These are phyloP conservation scores for Tetradesmus lagerheimii DNA, from an alignment of 139 green algal species.

Conservation along the genomic window DNA sequence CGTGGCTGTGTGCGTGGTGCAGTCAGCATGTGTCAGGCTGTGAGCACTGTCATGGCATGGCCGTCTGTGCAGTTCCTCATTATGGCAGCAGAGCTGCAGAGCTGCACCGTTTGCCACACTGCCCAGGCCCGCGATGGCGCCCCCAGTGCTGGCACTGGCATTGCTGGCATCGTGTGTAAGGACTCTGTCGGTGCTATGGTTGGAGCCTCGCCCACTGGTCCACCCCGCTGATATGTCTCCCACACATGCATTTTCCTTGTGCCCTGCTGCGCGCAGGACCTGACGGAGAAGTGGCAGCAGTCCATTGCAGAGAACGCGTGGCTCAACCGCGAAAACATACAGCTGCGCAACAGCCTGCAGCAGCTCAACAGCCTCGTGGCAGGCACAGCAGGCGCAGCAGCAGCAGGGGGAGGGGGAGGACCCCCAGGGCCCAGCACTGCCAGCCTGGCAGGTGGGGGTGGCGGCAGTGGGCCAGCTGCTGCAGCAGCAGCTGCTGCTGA, in stretches of 20 bases:
- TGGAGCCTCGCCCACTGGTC: no score
- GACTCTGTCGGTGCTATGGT: no score
- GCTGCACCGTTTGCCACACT: no score
- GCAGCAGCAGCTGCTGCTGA: background rate
- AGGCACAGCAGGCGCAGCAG: background rate
- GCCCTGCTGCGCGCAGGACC: constrained; percentile 35
- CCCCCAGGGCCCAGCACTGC: background rate
- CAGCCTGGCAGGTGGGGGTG: background rate
- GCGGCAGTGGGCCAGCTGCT: background rate
- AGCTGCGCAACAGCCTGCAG: constrained; percentile 51
- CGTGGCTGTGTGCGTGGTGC: no score
- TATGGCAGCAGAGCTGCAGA: no score
- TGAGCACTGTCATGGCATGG: no score
- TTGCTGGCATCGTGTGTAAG: no score
- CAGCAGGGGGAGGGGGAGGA: no score
- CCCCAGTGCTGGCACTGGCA: no score
- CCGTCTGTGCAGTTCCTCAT: no score
- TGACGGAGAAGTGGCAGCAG: constrained; percentile 65
- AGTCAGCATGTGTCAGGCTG: no score
- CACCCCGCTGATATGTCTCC: background rate
- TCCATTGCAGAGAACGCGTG: constrained; percentile 57
- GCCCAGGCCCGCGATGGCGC: no score
- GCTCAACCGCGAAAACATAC: constrained; percentile 60
- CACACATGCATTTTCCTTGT: background rate
- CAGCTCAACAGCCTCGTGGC: constrained; percentile 39